Evolutionary conservation across 371 early-diverging fungal species (phyloP).

Genomic region (Mortierella sp.): DNA sequence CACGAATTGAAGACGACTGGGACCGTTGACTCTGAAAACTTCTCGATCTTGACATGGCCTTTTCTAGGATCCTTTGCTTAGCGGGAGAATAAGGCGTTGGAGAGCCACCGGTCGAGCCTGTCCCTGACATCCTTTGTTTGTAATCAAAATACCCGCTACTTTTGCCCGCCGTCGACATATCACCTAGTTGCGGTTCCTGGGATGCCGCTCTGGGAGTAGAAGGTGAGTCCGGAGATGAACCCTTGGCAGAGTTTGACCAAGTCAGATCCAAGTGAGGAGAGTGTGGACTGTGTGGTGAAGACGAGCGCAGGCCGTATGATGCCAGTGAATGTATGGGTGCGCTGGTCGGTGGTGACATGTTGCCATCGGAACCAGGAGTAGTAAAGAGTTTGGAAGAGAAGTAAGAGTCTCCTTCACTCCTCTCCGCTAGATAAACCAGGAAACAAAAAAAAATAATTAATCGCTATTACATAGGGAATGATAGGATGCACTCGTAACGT

Average conservation of each 20-base stretch:
- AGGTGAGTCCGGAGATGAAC: background rate
- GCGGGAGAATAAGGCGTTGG: too few relatives aligned
- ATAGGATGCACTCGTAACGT: background rate
- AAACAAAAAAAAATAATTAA: background rate
- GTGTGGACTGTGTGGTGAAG: background rate
- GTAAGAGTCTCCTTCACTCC: slow-evolving; percentile 2
- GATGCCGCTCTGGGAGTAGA: too few relatives aligned
- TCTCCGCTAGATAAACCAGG: background rate
- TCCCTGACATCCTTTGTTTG: too few relatives aligned
- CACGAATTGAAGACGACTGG: too few relatives aligned
- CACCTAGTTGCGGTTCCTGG: too few relatives aligned
- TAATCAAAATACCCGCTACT: too few relatives aligned
- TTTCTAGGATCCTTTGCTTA: too few relatives aligned
- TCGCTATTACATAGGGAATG: background rate
- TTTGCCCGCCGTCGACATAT: too few relatives aligned
- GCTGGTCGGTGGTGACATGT: slow-evolving; percentile 4
- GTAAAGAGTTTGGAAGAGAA: slow-evolving; percentile 2
- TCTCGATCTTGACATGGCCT: too few relatives aligned
- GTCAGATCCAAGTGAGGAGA: background rate
- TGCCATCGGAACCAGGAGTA: background rate
- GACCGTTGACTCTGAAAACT: too few relatives aligned
- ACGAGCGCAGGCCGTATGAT: background rate
- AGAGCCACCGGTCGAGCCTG: too few relatives aligned
- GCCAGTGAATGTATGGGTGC: slow-evolving; percentile 2
- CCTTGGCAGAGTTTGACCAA: background rate